A percentile compares a stretch with the other conserved stretches of the same genome.
These are phyloP conservation scores for Sporormia fimetaria DNA, from an alignment of 495 filamentous ascomycete genomes.

Conservation along the genomic window DNA sequence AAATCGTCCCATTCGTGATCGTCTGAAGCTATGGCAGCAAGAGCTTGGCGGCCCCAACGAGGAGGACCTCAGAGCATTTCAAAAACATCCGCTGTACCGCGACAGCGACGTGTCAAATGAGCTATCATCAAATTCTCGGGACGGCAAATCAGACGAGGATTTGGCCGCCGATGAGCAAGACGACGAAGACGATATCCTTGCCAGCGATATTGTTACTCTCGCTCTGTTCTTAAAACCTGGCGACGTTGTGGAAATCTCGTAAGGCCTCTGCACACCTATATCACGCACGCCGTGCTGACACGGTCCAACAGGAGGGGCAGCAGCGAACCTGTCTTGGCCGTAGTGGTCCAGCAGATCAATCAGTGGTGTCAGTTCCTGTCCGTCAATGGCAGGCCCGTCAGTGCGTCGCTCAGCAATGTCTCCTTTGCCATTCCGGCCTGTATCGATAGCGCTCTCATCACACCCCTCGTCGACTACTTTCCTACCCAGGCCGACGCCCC, in stretches of 20 bases:
- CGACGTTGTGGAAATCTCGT: conserved; percentile 60
- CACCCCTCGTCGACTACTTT: conserved; percentile 50
- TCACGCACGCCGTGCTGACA: not conserved
- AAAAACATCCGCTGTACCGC: conserved; percentile 6
- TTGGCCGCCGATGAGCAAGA: conserved; percentile 5
- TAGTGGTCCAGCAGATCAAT: conserved; percentile 56
- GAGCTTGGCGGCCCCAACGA: conserved; percentile 20
- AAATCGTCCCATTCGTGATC: conserved; percentile 27
- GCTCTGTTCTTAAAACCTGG: conserved; percentile 45
- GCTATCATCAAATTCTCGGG: conserved; percentile 1
- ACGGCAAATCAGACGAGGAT: conserved; percentile 6
- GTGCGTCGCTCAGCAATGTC: conserved; percentile 36
- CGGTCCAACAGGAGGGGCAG: conserved; percentile 23
- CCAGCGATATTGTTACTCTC: conserved; percentile 12
- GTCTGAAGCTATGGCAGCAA: conserved; percentile 32
- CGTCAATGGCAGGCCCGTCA: conserved; percentile 60
- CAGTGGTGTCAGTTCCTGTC: conserved; percentile 62
- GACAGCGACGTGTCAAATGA: conserved; percentile 21
- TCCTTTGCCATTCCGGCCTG: conserved; percentile 57
- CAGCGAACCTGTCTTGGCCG: conserved; percentile 45
- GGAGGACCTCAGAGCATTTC: conserved; percentile 16
- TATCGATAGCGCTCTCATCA: conserved; percentile 44
- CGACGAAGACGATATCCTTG: conserved; percentile 9
- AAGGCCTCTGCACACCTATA: conserved; percentile 18
- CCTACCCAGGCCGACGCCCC: conserved; percentile 39